Evolutionary conservation across 495 filamentous ascomycete genomes (phyloP), one percentile per base, ranked within the genome.

Genomic region (Parachaetomium inaequale): DNA sequence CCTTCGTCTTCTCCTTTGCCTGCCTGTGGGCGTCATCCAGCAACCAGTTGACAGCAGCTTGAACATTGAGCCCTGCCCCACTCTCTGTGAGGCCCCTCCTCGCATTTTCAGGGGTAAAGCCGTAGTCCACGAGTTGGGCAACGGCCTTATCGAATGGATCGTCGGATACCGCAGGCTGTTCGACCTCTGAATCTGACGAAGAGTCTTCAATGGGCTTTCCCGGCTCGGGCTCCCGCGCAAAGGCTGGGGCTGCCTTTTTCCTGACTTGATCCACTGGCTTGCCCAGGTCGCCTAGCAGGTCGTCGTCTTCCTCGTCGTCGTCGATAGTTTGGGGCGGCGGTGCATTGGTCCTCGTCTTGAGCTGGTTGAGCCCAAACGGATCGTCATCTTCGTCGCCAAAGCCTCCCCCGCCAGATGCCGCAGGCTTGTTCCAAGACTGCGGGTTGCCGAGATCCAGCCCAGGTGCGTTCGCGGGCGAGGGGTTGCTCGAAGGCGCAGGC

Each of bases 51-150:
- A 96, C 91, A 3, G 94, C 95, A 59, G 86, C 87, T 75, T 96
- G 91, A 21, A 98, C 84, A 72, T 97, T 85, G 0, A 87, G 76
- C 23, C 92, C 92, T 11, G 85, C 85, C 8, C 89, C 84, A 14
- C 90, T 98, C 70, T 89, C 87, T 14, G 82, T 82, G 8, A 98
- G 76, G 45, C 93, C 95, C 62, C 85, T 79, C 61, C 82, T 84
- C 25, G 95, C 85, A 61, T 91, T 92, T 47, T 94, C 88, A 0
- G 86, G 82, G 0, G 88, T 85, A 61, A 98, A 98, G 26, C 94
- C 94, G 87, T 98, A 97, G 66, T 98, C 93, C 11, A 98, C 87
- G 21, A 98, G 74, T 69, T 97, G 92, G 1, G 92, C 92, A 58
- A 98, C 83, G 4, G 92, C 91, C 55, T 82, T 84, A 70, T 96